Base-by-base conservation (phyloP, 1,139 yeast genomes). In the Ogataea hybrid region DNA sequence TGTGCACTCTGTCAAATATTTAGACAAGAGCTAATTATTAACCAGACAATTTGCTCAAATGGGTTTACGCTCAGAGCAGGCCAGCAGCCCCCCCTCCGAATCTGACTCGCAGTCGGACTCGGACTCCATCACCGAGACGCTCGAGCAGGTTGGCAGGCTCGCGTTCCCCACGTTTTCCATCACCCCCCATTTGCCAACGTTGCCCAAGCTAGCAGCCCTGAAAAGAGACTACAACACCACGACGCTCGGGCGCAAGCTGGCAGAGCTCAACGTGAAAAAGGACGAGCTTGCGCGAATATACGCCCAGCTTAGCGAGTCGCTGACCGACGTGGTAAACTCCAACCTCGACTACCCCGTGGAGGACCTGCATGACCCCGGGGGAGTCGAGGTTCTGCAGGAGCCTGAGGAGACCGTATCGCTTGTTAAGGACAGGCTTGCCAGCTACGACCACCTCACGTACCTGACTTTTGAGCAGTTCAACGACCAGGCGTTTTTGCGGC, bases 401-500 rank as follows among this genome's bases (percentile, higher is more conserved):
- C 46, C 54, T 3, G 52, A 21, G 14, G 12, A 35, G 10, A 31
- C 29, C 11, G 43, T 40, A 11, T 35, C 42, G 11, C 34, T 39
- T 3, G 40, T 41, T 3, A 44, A 47, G 12, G 49, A 36, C 32
- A 46, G 46, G 27, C 51, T 47, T 41, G 51, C 41, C 1, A 47
- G 37, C 23, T 57, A 53, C 41, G 62, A 58, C 23, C 52, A 62
- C 30, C 52, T 61, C 44, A 64, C 64, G 46, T 63, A 38, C 63
- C 64, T 53, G 14, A 62, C 77, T 1, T 62, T 69, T 34, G 71
- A 70, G 17, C 83, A 79, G 49, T 75, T 75, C 49, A 66, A 69
- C 37, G 73, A 77, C 54, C 79, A 80, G 50, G 63, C 61, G 16
- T 57, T 77, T n/a, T 57, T 84, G 32, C 67, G 94, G 41, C 61